Evolutionary conservation across 192 early-diverging fungal genomes (phyloP).

Genomic region (Umbelopsis ramanniana): DNA sequence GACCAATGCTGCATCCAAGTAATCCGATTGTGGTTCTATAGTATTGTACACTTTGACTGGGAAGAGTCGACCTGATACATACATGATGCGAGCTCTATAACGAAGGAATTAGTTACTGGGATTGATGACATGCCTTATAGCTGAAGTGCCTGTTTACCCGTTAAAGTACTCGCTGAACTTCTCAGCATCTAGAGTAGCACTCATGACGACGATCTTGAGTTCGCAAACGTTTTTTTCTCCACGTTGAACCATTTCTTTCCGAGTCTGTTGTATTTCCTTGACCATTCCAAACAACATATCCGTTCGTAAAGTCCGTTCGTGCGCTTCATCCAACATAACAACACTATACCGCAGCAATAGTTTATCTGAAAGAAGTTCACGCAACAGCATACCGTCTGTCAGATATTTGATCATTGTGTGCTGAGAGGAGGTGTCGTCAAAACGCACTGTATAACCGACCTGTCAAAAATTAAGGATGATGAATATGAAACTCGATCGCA

Average conservation of each 20-base stretch:
- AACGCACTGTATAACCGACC: constrained; percentile 96
- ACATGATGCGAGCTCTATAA: constrained; percentile 81
- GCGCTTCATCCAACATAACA: constrained; percentile 95
- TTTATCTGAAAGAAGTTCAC: constrained; percentile 87
- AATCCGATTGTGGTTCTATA: constrained; percentile 82
- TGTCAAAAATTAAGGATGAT: constrained; percentile 29
- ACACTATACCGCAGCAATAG: constrained; percentile 79
- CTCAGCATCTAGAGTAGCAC: constrained; percentile 94
- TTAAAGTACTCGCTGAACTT: constrained; percentile 92
- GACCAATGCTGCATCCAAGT: constrained; percentile 87
- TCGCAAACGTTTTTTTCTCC: constrained; percentile 50
- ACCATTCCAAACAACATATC: constrained; percentile 98
- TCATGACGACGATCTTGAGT: constrained; percentile 95
- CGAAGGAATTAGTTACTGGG: too few species aligned
- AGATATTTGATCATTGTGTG: constrained; percentile 90
- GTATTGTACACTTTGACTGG: constrained; percentile 86
- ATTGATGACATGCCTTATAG: too few species aligned
- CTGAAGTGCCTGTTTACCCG: constrained; percentile 48
- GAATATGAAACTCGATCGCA: background rate
- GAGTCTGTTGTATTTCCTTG: constrained; percentile 79
- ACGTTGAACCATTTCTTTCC: constrained; percentile 51
- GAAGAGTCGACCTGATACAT: constrained; percentile 90
- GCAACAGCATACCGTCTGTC: constrained; percentile 95
- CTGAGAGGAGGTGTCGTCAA: constrained; percentile 86
- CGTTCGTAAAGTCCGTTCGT: constrained; percentile 96